phyloP scores from a whole-genome alignment of 768 basidiomycete genomes.

The Naganishia onofrii region DNA sequence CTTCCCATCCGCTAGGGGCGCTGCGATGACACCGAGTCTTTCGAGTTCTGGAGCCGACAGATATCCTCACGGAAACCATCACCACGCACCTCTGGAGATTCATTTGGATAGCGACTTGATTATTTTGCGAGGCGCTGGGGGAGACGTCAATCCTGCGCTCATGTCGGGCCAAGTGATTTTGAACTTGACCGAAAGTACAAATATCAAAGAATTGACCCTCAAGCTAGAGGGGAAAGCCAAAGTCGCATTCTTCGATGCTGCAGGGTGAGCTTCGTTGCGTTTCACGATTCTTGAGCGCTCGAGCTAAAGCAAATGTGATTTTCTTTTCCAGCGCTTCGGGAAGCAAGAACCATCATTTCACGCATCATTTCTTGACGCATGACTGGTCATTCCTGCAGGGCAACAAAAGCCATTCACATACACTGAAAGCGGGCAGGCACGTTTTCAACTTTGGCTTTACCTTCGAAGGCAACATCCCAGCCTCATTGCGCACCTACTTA shows the following conservation, averaged over 20 bases:
- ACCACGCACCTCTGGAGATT: conserved; percentile 62
- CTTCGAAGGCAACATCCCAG: conserved; percentile 80
- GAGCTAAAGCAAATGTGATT: conserved; percentile 14
- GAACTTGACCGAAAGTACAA: conserved; percentile 73
- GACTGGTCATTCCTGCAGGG: conserved; percentile 92
- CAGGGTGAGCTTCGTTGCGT: conserved; percentile 38
- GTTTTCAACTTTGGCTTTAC: conserved; percentile 87
- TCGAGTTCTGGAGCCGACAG: conserved; percentile 16
- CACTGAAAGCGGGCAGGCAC: conserved; percentile 93
- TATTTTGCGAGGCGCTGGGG: conserved; percentile 72
- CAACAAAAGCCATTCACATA: conserved; percentile 72
- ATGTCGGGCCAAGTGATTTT: conserved; percentile 79
- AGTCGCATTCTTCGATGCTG: conserved; percentile 58
- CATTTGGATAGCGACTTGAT: conserved; percentile 68
- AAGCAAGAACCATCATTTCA: conserved; percentile 51
- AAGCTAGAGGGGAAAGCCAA: conserved; percentile 79
- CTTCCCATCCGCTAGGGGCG: not conserved
- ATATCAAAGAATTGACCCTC: conserved; percentile 75
- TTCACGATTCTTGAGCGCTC: too few relatives aligned
- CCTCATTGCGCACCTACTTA: conserved; percentile 62
- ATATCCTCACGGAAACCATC: conserved; percentile 24
- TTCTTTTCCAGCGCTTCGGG: conserved; percentile 33
- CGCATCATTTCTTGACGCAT: conserved; percentile 66
- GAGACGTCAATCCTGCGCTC: conserved; percentile 73
- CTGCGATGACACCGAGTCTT: not conserved